Evolutionary conservation across 1,284 basidiomycete genomes (phyloP).

Genomic region (Pseudozyma tsukubaensis): DNA sequence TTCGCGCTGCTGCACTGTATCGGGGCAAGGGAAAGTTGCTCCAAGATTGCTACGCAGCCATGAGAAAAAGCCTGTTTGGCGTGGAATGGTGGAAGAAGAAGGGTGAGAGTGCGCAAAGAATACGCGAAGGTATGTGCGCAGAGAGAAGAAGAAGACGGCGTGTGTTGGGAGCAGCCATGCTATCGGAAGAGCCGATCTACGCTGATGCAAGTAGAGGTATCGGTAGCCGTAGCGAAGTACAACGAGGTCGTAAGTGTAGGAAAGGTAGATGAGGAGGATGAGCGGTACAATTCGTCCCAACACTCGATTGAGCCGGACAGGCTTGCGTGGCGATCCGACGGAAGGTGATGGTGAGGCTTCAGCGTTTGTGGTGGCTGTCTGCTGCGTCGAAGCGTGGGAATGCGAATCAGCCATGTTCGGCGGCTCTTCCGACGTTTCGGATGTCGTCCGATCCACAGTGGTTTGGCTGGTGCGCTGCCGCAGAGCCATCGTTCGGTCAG

Average conservation of each 20-base stretch:
- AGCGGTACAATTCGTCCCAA: slow-evolving; percentile 43
- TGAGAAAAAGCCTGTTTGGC: not conserved
- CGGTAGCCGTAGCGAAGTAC: slow-evolving; percentile 28
- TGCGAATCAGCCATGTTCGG: no score
- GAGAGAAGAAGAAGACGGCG: slow-evolving; percentile 22
- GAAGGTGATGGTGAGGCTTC: no score
- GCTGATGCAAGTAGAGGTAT: slow-evolving; percentile 16
- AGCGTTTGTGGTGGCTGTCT: not conserved
- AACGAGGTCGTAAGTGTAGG: slow-evolving; percentile 32
- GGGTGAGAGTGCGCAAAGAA: slow-evolving; percentile 24
- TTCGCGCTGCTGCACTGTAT: not conserved
- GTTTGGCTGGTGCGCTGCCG: slow-evolving; percentile 18
- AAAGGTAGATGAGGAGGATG: slow-evolving; percentile 43
- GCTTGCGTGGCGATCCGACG: not conserved
- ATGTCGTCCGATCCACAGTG: slow-evolving; percentile 4
- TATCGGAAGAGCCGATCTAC: slow-evolving; percentile 1
- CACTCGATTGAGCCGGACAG: slow-evolving; percentile 39
- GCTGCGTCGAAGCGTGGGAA: not conserved
- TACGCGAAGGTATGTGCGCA: slow-evolving; percentile 33
- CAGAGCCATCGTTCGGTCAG: slow-evolving; percentile 15
- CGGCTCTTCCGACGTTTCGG: slow-evolving; percentile 9
- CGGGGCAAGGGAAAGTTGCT: slow-evolving; percentile 5
- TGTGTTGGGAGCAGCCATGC: slow-evolving; percentile 30
- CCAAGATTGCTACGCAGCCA: slow-evolving; percentile 18
- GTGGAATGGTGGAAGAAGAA: not conserved